Percentiles rank a stretch among this genome's conserved stretches.
These are phyloP conservation scores for Aspergillus floridensis DNA, from an alignment of 2,329 filamentous ascomycete species.

Conservation along the genomic window DNA sequence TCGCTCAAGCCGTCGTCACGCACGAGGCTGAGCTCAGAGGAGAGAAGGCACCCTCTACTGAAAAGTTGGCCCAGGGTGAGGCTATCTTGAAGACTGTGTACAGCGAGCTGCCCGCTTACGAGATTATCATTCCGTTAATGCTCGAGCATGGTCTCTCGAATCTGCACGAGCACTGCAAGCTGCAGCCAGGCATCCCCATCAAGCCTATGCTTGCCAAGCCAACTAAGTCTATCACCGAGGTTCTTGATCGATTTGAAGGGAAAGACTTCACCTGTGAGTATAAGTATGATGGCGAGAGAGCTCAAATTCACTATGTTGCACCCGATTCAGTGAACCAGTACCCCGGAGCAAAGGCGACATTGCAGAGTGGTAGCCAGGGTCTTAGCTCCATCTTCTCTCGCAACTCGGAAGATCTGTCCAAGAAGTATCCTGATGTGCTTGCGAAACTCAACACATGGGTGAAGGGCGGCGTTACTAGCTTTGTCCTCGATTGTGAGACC, in stretches of 20 bases:
- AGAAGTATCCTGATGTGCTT: slow-evolving; percentile 96
- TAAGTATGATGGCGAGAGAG: slow-evolving; percentile 96
- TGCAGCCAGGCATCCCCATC: slow-evolving; percentile 87
- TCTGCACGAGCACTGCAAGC: slow-evolving; percentile 78
- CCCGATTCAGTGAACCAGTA: slow-evolving; percentile 72
- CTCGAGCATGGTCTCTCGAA: slow-evolving; percentile 81
- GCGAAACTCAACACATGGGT: slow-evolving; percentile 86
- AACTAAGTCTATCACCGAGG: slow-evolving; percentile 96
- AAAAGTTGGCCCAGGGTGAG: slow-evolving; percentile 80
- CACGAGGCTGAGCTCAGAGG: slow-evolving; percentile 74
- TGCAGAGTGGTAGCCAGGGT: slow-evolving; percentile 65
- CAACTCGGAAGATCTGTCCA: slow-evolving; percentile 94
- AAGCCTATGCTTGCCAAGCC: slow-evolving; percentile 99
- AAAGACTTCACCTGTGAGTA: slow-evolving; percentile 98
- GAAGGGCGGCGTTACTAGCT: slow-evolving; percentile 84
- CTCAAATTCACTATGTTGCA: slow-evolving; percentile 97
- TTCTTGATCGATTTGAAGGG: slow-evolving; percentile 91
- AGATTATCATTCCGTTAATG: slow-evolving; percentile 89
- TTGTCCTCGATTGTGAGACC: slow-evolving; percentile 97
- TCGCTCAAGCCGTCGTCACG: slow-evolving; percentile 82
- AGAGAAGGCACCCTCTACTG: slow-evolving; percentile 65
- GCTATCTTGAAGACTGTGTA: slow-evolving; percentile 85
- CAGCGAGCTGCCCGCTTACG: slow-evolving; percentile 91
- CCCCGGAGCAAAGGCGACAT: slow-evolving; percentile 59
- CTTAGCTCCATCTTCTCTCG: slow-evolving; percentile 93